These are phyloP conservation scores for Ophiostoma sp. DNA, from an alignment of 2,329 filamentous ascomycete species.

Conservation along the genomic window DNA sequence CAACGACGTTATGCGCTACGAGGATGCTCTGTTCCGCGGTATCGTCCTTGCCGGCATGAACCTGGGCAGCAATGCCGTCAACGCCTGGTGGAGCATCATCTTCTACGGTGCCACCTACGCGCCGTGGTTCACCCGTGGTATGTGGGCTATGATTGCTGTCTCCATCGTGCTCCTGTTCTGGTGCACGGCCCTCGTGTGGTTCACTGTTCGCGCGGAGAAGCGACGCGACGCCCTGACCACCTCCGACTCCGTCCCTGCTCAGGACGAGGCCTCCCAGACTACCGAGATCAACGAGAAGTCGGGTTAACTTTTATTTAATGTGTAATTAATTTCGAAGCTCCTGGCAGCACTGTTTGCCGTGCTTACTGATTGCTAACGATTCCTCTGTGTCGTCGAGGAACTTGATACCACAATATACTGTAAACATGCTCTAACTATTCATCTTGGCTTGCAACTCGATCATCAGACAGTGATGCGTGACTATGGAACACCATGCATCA, in stretches of 20 bases:
- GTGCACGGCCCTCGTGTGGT: constrained; percentile 49
- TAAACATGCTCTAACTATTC: background rate
- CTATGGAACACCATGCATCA: background rate
- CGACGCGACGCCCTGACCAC: background rate
- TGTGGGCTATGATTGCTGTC: constrained; percentile 67
- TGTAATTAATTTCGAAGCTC: background rate
- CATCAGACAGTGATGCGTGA: no score
- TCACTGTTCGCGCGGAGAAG: constrained; percentile 31
- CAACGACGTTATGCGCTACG: constrained; percentile 61
- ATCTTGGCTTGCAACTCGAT: background rate
- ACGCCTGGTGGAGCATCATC: constrained; percentile 67
- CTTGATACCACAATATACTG: background rate
- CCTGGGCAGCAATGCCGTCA: constrained; percentile 60
- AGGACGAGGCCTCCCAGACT: constrained; percentile 10
- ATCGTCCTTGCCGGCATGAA: constrained; percentile 71
- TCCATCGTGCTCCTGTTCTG: constrained; percentile 56
- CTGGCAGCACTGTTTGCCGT: background rate
- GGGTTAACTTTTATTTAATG: background rate
- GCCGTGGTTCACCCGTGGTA: constrained; percentile 61
- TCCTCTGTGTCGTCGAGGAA: background rate
- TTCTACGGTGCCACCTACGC: constrained; percentile 64
- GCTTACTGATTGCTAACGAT: background rate
- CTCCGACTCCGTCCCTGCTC: background rate
- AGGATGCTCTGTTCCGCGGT: constrained; percentile 57
- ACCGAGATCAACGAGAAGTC: constrained; percentile 38